A percentile compares a stretch with the other conserved stretches of the same genome.
These are phyloP conservation scores for Thelonectria discophora DNA, from an alignment of 2,329 filamentous ascomycete species.

Conservation along the genomic window DNA sequence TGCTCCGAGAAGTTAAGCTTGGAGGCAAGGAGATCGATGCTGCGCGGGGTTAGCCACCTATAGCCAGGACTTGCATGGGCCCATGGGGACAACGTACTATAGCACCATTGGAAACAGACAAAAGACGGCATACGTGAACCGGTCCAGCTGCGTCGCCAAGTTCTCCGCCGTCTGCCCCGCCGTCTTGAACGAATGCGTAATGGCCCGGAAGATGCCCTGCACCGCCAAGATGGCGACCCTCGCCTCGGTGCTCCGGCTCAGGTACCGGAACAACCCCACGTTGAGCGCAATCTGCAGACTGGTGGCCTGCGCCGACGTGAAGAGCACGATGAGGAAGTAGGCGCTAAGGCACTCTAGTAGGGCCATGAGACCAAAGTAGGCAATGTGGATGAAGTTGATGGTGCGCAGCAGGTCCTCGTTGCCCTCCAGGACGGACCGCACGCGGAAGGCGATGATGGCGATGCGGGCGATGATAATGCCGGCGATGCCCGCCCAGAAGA, in stretches of 20 bases:
- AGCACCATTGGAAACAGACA: conserved; percentile 53
- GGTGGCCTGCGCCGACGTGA: conserved; percentile 39
- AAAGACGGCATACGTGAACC: conserved; percentile 52
- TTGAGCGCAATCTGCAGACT: conserved; percentile 32
- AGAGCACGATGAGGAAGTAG: conserved; percentile 48
- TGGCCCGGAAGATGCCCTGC: conserved; percentile 47
- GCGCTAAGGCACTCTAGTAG: conserved; percentile 49
- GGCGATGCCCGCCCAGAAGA: conserved; percentile 65
- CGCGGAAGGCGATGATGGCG: conserved; percentile 44
- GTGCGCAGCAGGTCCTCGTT: conserved; percentile 32
- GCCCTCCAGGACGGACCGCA: conserved; percentile 40
- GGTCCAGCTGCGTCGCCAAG: conserved; percentile 49
- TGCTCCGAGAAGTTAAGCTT: conserved; percentile 38
- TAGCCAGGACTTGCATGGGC: conserved; percentile 12
- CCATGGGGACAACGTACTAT: conserved; percentile 41
- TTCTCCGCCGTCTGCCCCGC: conserved; percentile 48
- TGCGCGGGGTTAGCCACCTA: too few species aligned
- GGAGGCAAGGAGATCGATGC: conserved; percentile 46
- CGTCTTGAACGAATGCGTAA: conserved; percentile 49
- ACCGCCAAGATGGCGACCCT: conserved; percentile 47
- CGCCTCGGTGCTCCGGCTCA: conserved; percentile 49
- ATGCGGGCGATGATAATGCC: conserved; percentile 59
- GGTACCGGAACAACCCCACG: conserved; percentile 47
- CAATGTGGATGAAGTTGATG: conserved; percentile 50
- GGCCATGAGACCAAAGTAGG: conserved; percentile 51